These are phyloP conservation scores for Sphenostylis stenocarpa DNA, from an alignment of 306 rosid genomes.

Conservation along the genomic window DNA sequence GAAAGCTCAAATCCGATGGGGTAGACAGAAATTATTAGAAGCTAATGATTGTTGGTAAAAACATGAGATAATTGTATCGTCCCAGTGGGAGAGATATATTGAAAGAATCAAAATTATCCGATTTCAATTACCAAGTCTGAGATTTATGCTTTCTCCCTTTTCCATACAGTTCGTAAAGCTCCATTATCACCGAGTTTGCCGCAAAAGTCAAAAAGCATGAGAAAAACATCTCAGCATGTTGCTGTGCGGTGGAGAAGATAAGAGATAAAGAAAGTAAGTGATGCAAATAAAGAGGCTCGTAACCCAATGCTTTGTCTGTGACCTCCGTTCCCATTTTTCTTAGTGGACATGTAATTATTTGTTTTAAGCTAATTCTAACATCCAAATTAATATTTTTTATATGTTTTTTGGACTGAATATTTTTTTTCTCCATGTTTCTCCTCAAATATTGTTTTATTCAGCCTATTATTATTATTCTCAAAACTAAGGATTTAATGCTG, in stretches of 20 bases:
- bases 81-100: conserved; percentile 42
- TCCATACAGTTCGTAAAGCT: conserved; percentile 48
- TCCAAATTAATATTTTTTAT: not conserved
- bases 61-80: conserved; percentile 44
- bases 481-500: too few species aligned
- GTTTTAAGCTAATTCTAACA: conserved; percentile 37
- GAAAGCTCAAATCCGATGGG: conserved; percentile 42
- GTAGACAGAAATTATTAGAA: conserved; percentile 31
- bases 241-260: conserved; percentile 44
- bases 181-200: conserved; percentile 62
- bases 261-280: conserved; percentile 39
- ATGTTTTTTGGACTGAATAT: not conserved
- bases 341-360: conserved; percentile 44
- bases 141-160: conserved; percentile 44
- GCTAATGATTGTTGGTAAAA: conserved; percentile 49
- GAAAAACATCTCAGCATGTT: conserved; percentile 57
- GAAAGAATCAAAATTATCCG: conserved; percentile 51
- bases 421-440: too few species aligned
- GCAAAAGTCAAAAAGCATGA: conserved; percentile 61
- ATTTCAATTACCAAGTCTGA: conserved; percentile 52
- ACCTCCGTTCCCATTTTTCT: conserved; percentile 23
- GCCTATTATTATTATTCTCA: too few species aligned
- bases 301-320: conserved; percentile 47
- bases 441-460: too few species aligned
- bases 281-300: conserved; percentile 43